These are phyloP conservation scores for Debaryomycetaceae sp. DNA, from an alignment of 1,139 yeast genomes.

Conservation along the genomic window DNA sequence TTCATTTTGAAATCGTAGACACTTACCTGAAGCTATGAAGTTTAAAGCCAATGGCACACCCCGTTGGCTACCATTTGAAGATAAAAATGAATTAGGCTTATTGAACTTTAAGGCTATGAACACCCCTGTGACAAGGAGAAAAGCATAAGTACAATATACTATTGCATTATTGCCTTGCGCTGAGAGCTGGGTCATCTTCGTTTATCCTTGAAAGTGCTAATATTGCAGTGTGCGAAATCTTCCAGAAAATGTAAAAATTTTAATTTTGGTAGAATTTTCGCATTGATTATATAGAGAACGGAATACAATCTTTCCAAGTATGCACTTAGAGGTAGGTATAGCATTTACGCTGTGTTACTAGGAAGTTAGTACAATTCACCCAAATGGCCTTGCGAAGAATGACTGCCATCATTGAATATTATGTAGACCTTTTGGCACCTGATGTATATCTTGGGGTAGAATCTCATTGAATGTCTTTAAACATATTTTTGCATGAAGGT, in stretches of 20 bases:
- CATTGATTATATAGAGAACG: background rate
- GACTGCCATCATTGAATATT: too few species aligned
- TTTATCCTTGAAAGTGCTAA: too few species aligned
- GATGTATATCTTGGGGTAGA: too few species aligned
- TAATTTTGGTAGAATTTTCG: background rate
- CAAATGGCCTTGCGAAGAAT: too few species aligned
- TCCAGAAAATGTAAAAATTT: too few species aligned
- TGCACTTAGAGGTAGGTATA: background rate
- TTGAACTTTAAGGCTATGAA: conserved; percentile 54
- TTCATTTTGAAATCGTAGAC: conserved; percentile 6
- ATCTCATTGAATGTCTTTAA: too few species aligned
- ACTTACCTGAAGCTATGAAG: conserved; percentile 87
- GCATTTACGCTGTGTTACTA: background rate
- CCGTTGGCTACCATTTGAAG: conserved; percentile 76
- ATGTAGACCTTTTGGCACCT: too few species aligned
- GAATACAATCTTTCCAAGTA: background rate
- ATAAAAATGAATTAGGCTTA: conserved; percentile 52
- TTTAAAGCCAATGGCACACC: conserved; percentile 82
- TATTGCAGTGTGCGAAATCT: too few species aligned
- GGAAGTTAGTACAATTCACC: too few species aligned
- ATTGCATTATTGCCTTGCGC: conserved; percentile 64
- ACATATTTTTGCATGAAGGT: too few species aligned
- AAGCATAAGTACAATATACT: conserved; percentile 69
- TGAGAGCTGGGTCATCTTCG: conserved; percentile 27
- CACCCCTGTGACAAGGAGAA: conserved; percentile 58